Base-by-base conservation (phyloP, 768 basidiomycete genomes). In the Rubroboletus satanas region DNA sequence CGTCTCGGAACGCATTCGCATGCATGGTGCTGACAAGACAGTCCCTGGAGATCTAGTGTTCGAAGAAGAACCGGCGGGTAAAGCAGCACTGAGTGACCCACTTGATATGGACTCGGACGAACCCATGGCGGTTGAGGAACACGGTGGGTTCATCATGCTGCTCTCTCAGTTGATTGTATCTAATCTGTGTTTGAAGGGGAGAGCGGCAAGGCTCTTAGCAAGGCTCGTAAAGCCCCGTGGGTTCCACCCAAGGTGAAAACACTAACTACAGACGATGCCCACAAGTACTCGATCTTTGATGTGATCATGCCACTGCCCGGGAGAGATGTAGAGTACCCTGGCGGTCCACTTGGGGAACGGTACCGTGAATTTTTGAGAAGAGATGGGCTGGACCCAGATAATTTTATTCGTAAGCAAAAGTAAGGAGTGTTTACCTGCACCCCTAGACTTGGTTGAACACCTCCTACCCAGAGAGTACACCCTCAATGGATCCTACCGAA, bases 231-330 rank as follows among this genome's bases (percentile, higher is more conserved):
- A 55, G 46, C 35, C 55, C 80, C 82, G n/a, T 89, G 83, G 75
- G 75, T 81, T 44, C 70, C 87, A 12, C 84, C 83, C 23, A 83
- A 79, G 39, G 84, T 97, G 53, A 93, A 88, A 71, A 83, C 84
- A 4, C 71, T 99, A 51, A 84, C 84, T 0, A 83, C 83, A 60
- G 88, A 79, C 17, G 92, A 98, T 67, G 70, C 93, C 44, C 76
- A 83, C 63, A 83, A 88, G 53, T 88, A 94, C 72, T 83, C 85
- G 15, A 92, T 98, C 57, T 92, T 93, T 65, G 96, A 99, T 71
- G 90, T 98, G 52, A 83, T 98, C 58, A 92, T 98, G 87, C 95
- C 97, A n/a, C 75, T 98, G 18, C 95, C 97, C 29, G 97, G 97
- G 4, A 93, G 85, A 59, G 92, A 96, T 64, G 92, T 98, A 18